Conservation (phyloP, 2,329 filamentous ascomycete species). For the Emergomyces africanus region DNA sequence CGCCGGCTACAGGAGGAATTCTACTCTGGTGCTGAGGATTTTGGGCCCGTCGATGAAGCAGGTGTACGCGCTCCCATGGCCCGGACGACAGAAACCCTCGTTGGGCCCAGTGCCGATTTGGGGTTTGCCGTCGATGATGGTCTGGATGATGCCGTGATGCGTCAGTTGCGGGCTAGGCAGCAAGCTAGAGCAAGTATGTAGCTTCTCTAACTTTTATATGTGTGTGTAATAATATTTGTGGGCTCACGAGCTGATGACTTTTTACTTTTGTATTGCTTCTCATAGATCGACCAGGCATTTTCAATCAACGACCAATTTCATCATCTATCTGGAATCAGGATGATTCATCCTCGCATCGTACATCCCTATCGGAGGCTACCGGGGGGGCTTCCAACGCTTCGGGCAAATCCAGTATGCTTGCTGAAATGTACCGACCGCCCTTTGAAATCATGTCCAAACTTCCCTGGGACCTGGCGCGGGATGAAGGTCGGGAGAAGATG, state of each 20-base stretch:
- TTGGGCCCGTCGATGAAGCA: constrained; percentile 36
- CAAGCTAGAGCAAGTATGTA: constrained; percentile 24
- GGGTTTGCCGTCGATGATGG: constrained; percentile 42
- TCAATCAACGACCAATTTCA: constrained; percentile 49
- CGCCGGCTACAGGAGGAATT: constrained; percentile 83
- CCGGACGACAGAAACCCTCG: constrained; percentile 78
- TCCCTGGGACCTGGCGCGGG: constrained; percentile 72
- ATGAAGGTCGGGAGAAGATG: constrained; percentile 71
- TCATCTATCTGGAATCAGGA: constrained; percentile 47
- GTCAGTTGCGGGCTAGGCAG: constrained; percentile 46
- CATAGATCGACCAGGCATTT: constrained; percentile 46
- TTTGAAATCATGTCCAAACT: constrained; percentile 75
- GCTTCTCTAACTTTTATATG: neutral
- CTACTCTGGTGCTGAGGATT: constrained; percentile 47
- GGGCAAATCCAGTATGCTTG: constrained; percentile 63
- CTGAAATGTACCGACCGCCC: constrained; percentile 84
- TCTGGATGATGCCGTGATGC: constrained; percentile 49
- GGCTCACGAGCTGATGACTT: constrained; percentile 5
- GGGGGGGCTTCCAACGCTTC: constrained; percentile 53
- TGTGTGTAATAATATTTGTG: neutral
- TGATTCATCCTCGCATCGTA: constrained; percentile 35
- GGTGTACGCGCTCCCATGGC: constrained; percentile 81
- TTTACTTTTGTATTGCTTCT: constrained; percentile 1
- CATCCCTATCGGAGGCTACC: constrained; percentile 46
- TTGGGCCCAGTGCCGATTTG: constrained; percentile 52